Conservation (phyloP, 106 monocot species). For the Dioscorea alata region DNA sequence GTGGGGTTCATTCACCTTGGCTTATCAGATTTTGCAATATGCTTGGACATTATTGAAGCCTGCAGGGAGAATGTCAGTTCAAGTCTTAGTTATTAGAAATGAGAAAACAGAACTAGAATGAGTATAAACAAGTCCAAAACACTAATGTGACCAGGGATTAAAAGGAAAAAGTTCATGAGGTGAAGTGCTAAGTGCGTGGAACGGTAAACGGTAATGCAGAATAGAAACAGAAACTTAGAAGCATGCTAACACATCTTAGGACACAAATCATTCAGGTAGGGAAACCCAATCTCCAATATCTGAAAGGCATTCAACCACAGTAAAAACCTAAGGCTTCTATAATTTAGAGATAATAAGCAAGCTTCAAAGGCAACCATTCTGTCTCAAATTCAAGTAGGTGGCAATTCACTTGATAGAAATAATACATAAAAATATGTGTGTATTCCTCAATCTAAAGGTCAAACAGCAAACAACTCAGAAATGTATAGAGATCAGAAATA, state of each 20-base stretch:
- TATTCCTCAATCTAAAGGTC: no score
- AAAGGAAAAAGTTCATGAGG: background rate
- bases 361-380: no score
- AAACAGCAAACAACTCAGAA: background rate
- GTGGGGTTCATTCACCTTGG: conserved; percentile 40
- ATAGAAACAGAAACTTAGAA: background rate
- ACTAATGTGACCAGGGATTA: background rate
- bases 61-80: conserved; percentile 20
- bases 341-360: no score
- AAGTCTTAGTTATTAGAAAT: background rate
- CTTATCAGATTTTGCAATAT: conserved; percentile 65
- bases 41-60: conserved; percentile 94
- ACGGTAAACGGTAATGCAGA: background rate
- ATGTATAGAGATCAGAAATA: background rate
- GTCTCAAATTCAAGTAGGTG: no score
- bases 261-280: background rate
- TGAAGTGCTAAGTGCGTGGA: background rate
- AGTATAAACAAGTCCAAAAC: background rate
- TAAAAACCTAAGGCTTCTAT: no score
- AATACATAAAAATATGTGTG: no score
- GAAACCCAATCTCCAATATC: no score
- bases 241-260: background rate
- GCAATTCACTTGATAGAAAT: no score
- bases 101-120: background rate
- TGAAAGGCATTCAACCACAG: no score